Conservation (phyloP, 345 rosid genomes). For the Gossypium raimondii region DNA sequence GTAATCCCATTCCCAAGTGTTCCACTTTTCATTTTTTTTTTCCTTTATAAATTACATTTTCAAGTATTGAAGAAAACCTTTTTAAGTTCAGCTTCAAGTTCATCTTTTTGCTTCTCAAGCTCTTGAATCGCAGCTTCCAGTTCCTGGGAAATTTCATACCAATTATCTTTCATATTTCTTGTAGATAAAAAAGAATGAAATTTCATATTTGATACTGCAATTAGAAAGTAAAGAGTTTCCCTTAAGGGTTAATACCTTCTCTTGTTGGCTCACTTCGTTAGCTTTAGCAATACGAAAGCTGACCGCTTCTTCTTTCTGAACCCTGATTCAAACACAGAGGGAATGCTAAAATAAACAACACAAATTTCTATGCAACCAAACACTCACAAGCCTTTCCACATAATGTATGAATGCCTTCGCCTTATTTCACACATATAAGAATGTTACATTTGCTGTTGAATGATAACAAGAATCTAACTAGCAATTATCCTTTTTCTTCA, state of each 20-base stretch:
- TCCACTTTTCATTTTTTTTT: background rate
- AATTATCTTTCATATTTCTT: constrained; percentile 13
- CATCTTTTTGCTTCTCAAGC: constrained; percentile 64
- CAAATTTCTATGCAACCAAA: background rate
- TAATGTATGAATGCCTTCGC: background rate
- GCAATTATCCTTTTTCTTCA: background rate
- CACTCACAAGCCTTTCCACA: background rate
- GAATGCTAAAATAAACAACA: constrained; percentile 3
- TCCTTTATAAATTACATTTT: too few species aligned
- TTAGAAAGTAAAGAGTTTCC: constrained; percentile 6
- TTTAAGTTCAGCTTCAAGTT: constrained; percentile 73
- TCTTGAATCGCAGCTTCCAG: constrained; percentile 47
- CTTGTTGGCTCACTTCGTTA: constrained; percentile 68
- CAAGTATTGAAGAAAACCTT: constrained; percentile 30
- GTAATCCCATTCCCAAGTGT: constrained; percentile 5
- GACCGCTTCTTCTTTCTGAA: constrained; percentile 85
- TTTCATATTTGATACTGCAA: background rate
- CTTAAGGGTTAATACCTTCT: constrained; percentile 52
- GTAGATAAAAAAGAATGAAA: background rate
- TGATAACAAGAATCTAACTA: background rate
- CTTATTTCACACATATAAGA: background rate
- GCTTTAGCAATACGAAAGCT: constrained; percentile 66
- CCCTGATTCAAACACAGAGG: constrained; percentile 35
- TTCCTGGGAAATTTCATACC: constrained; percentile 47
- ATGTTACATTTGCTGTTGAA: background rate